Percentiles rank a stretch among this genome's conserved stretches.
These are phyloP conservation scores for Yarrowia deformans DNA, from an alignment of 805 yeast species.

Conservation along the genomic window DNA sequence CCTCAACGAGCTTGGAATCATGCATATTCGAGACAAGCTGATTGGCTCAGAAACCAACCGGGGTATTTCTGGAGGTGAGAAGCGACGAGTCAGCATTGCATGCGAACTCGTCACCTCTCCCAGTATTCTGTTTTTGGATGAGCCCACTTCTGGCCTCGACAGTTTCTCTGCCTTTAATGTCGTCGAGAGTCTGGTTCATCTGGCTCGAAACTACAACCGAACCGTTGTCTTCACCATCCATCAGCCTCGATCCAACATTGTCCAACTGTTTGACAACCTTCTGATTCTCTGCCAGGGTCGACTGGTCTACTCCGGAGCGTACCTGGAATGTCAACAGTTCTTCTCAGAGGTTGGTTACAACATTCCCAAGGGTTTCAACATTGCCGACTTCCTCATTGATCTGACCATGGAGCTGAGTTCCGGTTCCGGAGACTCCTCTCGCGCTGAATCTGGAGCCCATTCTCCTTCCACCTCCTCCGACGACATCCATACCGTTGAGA, in stretches of 20 bases:
- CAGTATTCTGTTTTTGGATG: conserved; percentile 80
- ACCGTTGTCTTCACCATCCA: conserved; percentile 94
- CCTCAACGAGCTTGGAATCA: conserved; percentile 81
- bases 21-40: conserved; percentile 79
- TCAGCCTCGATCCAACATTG: conserved; percentile 96
- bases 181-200: conserved; percentile 78
- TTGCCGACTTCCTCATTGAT: conserved; percentile 93
- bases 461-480: conserved; percentile 40
- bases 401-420: conserved; percentile 69
- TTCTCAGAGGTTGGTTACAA: conserved; percentile 75
- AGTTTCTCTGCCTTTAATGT: conserved; percentile 93
- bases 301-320: conserved; percentile 86
- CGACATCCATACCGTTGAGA: conserved; percentile 43
- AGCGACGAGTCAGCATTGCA: conserved; percentile 89
- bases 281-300: conserved; percentile 84
- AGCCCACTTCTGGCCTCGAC: conserved; percentile 95
- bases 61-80: conserved; percentile 94
- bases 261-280: conserved; percentile 84
- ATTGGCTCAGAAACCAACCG: conserved; percentile 89
- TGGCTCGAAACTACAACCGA: conserved; percentile 81
- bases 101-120: conserved; percentile 93
- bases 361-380: conserved; percentile 89
- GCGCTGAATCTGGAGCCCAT: conserved; percentile 15
- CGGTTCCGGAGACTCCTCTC: conserved; percentile 35
- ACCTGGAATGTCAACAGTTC: conserved; percentile 74